Evolutionary conservation across 345 rosid genomes (phyloP).

Genomic region (Eucalyptus guilfoylei): DNA sequence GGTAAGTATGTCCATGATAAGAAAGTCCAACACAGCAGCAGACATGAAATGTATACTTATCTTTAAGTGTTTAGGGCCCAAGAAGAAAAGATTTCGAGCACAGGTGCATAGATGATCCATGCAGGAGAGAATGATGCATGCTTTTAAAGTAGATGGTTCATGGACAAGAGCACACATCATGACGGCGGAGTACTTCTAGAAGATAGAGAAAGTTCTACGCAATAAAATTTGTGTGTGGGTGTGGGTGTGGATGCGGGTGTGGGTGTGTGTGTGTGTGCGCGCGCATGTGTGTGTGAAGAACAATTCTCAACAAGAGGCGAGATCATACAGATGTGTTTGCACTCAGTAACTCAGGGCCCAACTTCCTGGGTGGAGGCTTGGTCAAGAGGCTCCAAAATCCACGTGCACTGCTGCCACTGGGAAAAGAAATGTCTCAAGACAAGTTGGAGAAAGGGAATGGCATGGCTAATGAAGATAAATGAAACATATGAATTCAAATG

Average conservation of each 20-base stretch:
- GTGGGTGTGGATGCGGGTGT: too few relatives aligned
- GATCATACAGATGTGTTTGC: slow-evolving; percentile 17
- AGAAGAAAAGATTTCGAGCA: not conserved
- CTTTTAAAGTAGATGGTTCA: not conserved
- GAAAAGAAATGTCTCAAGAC: not conserved
- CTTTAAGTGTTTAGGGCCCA: not conserved
- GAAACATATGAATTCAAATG: not conserved
- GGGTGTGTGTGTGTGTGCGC: too few relatives aligned
- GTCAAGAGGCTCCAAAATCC: slow-evolving; percentile 53
- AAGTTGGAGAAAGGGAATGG: not conserved
- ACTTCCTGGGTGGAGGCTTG: slow-evolving; percentile 22
- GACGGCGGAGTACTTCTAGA: not conserved
- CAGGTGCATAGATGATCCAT: not conserved
- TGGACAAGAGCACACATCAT: not conserved
- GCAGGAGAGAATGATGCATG: not conserved
- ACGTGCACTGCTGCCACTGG: slow-evolving; percentile 25
- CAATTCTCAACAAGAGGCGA: not conserved
- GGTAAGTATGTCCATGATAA: not conserved
- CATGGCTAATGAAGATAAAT: not conserved
- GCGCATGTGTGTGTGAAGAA: not conserved
- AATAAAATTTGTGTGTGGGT: not conserved
- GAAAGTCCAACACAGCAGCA: not conserved
- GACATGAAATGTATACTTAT: not conserved
- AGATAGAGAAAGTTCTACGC: not conserved
- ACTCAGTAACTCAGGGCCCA: slow-evolving; percentile 16